Conservation (phyloP, 148 eudicot genomes). For the Rhododendron griersonianum region DNA sequence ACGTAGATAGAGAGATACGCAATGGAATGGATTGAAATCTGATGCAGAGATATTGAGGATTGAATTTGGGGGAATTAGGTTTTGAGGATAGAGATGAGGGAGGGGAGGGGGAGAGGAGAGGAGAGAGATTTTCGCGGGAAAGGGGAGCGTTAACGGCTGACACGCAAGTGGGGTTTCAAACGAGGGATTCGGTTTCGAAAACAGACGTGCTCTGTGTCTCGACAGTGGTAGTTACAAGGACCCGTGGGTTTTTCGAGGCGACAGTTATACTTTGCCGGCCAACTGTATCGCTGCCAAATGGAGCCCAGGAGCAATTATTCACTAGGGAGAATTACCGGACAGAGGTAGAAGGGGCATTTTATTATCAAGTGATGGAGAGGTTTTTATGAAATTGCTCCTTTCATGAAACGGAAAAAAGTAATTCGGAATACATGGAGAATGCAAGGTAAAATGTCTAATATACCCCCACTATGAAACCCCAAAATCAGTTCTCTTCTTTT, state of each 20-base stretch:
- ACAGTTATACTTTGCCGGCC: neutral
- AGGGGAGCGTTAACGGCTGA: conserved; percentile 15
- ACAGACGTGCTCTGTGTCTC: conserved; percentile 23
- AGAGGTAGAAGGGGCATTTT: too few relatives aligned
- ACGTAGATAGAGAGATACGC: neutral
- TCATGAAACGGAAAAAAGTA: too few relatives aligned
- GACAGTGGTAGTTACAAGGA: neutral
- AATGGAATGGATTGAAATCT: neutral
- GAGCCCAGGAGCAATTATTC: too few relatives aligned
- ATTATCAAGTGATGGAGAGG: too few relatives aligned
- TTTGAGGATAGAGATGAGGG: neutral
- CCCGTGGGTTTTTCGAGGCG: neutral
- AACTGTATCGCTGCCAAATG: neutral
- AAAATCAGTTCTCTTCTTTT: too few relatives aligned
- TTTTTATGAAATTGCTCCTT: too few relatives aligned
- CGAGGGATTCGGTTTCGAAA: conserved; percentile 6
- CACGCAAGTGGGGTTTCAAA: conserved; percentile 19
- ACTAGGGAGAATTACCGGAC: too few relatives aligned
- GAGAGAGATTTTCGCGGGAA: conserved; percentile 51
- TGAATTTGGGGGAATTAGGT: neutral
- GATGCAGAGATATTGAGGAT: neutral
- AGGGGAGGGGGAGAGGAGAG: neutral
- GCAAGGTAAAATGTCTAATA: too few relatives aligned
- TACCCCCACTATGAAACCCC: too few relatives aligned
- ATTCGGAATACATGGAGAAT: too few relatives aligned